phyloP scores from a whole-genome alignment of 2,329 filamentous ascomycete genomes.

The Dendryphion nanum region DNA sequence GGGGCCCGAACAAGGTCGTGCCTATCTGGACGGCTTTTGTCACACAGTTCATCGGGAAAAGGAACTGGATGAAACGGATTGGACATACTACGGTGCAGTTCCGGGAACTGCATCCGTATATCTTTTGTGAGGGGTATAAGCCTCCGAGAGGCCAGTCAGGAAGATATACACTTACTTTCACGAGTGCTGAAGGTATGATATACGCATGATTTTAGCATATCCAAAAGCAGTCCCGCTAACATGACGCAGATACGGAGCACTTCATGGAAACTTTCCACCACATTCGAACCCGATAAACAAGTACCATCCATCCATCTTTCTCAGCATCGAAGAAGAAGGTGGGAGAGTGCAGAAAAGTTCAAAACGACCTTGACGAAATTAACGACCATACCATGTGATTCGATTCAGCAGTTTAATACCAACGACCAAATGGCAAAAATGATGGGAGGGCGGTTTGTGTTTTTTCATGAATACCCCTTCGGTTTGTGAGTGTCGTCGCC shows the following conservation, averaged over 20 bases:
- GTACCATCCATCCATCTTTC: no score
- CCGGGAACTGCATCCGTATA: slow-evolving; percentile 51
- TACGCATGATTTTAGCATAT: not conserved
- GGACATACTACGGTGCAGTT: slow-evolving; percentile 47
- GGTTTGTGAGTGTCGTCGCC: no score
- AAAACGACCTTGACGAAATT: no score
- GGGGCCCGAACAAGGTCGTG: slow-evolving; percentile 52
- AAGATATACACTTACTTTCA: slow-evolving; percentile 36
- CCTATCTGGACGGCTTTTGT: slow-evolving; percentile 58
- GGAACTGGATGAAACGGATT: slow-evolving; percentile 48
- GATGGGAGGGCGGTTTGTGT: no score
- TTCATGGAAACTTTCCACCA: slow-evolving; percentile 34
- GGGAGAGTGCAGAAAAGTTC: no score
- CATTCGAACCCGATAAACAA: slow-evolving; percentile 18
- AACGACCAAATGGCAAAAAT: no score
- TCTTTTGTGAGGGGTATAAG: slow-evolving; percentile 54
- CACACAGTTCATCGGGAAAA: slow-evolving; percentile 44
- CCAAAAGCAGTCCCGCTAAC: slow-evolving; percentile 1
- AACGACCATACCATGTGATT: no score
- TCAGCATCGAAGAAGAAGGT: no score
- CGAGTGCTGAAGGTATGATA: slow-evolving; percentile 27
- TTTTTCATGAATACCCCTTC: no score
- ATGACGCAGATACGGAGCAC: slow-evolving; percentile 21
- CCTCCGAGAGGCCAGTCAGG: slow-evolving; percentile 27
- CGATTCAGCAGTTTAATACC: no score